Evolutionary conservation across 805 yeast genomes (phyloP), one percentile per base, ranked within the genome.

Genomic region (Scheffersomyces coipomensis): DNA sequence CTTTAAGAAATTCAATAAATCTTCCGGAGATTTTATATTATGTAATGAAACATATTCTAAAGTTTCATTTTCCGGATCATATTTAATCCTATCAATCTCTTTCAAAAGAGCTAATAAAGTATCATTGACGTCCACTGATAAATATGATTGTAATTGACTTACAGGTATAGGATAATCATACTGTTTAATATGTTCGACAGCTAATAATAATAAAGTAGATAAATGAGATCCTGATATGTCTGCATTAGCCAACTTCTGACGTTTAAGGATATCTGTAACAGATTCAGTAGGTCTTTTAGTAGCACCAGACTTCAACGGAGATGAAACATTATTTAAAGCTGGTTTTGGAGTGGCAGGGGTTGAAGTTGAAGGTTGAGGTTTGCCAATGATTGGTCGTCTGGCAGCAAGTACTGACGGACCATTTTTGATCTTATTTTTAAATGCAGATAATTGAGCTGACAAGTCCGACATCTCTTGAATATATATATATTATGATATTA

Each of bases 41-140:
- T 88, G 95, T 39, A 88, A 74, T 1, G 98, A 88, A 34, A 88
- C 83, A 55, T 93, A 93, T 58, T 88, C 91, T 40, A 89, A 76
- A 0, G 96, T 81, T 39, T 78, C 68, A 22, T 72, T 71, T 16
- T 65, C 69, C 0, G 80, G 71, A 51, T 85, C 81, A 55, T 81
- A 86, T 47, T 77, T 75, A 52, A 93, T 81, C 57, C 95, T 76
- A 50, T 87, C 91, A 44, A 88, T 77, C 51, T 80, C 87, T 45
- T 82, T 76, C 45, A 91, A 64, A 49, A 88, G 71, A 25, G 86
- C 85, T 21, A 90, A 60, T 40, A 91, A 67, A 34, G 85, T 83
- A 5, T 68, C 60, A 38, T 78, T 78, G 12, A 86, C 77, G 37
- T 76, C 80, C 19, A 75, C 73, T 19, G 79, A 79, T 46, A 93